Conservation (phyloP, 2,329 filamentous ascomycete genomes). For the Paecilomyces sp. region DNA sequence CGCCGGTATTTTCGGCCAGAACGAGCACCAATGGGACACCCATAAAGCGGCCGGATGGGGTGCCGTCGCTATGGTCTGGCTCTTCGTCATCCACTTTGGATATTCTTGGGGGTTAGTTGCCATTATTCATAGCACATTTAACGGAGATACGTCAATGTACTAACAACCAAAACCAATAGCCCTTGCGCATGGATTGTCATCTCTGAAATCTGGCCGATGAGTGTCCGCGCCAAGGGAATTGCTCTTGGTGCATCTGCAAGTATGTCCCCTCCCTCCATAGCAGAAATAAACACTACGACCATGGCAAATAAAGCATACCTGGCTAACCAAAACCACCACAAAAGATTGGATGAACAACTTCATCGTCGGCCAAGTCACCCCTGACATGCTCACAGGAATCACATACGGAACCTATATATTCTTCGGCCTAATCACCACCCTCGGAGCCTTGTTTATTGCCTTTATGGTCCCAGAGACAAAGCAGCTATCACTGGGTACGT, state of each 20-base stretch:
- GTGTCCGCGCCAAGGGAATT: slow-evolving; percentile 63
- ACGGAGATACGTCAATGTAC: not conserved
- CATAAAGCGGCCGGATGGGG: slow-evolving; percentile 61
- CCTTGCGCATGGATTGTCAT: slow-evolving; percentile 69
- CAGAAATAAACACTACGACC: not conserved
- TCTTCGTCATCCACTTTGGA: slow-evolving; percentile 65
- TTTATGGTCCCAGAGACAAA: slow-evolving; percentile 45
- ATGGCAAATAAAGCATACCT: not conserved
- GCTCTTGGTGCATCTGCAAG: slow-evolving; percentile 58
- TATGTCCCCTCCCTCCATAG: slow-evolving; percentile 9
- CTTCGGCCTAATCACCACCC: slow-evolving; percentile 33
- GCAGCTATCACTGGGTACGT: slow-evolving; percentile 30
- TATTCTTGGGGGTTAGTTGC: slow-evolving; percentile 55
- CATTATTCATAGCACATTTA: not conserved
- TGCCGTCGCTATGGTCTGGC: slow-evolving; percentile 51
- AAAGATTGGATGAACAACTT: slow-evolving; percentile 47
- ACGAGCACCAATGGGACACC: slow-evolving; percentile 49
- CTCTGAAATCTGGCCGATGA: slow-evolving; percentile 67
- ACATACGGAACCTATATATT: slow-evolving; percentile 53
- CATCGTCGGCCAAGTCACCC: slow-evolving; percentile 63
- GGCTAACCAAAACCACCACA: not conserved
- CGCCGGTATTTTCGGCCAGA: slow-evolving; percentile 57
- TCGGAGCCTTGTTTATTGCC: slow-evolving; percentile 29
- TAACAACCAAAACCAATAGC: not conserved
- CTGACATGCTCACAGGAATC: slow-evolving; percentile 58